Evolutionary conservation across 2,329 filamentous ascomycete genomes (phyloP).

Genomic region (Cadophora gregata): DNA sequence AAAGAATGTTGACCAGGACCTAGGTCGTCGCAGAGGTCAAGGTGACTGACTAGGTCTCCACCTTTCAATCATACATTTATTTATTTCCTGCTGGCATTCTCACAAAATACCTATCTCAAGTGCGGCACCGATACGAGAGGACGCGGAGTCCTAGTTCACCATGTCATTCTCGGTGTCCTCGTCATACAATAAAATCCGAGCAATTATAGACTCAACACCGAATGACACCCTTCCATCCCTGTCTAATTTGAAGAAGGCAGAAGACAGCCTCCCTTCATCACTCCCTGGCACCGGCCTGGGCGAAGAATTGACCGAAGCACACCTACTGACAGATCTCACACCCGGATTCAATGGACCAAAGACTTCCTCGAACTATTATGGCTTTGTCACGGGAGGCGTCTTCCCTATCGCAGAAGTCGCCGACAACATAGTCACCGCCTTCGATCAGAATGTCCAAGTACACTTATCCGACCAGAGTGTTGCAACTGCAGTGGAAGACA

Average conservation of each 20-base stretch:
- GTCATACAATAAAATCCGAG: constrained; percentile 36
- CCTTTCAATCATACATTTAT: not conserved
- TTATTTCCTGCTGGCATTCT: not conserved
- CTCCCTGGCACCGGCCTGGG: constrained; percentile 52
- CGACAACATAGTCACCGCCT: constrained; percentile 80
- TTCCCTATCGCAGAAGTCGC: constrained; percentile 82
- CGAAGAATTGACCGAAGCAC: constrained; percentile 48
- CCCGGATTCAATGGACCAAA: constrained; percentile 47
- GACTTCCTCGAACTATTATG: constrained; percentile 66
- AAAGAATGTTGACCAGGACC: not conserved
- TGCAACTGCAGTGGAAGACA: constrained; percentile 77
- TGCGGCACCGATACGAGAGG: too few species aligned
- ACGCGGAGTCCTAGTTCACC: too few species aligned
- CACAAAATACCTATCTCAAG: not conserved
- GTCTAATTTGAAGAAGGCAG: constrained; percentile 32
- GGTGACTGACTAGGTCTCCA: not conserved
- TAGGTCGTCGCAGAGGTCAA: not conserved
- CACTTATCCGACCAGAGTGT: constrained; percentile 80
- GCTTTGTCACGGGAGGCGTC: constrained; percentile 84
- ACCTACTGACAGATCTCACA: constrained; percentile 52
- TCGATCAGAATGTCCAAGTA: constrained; percentile 85
- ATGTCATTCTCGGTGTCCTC: constrained; percentile 39
- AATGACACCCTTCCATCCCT: constrained; percentile 38
- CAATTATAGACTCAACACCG: constrained; percentile 32
- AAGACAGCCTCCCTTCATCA: constrained; percentile 42